These are phyloP conservation scores for Colletotrichum karsti DNA, from an alignment of 2,329 filamentous ascomycete genomes.

Conservation along the genomic window DNA sequence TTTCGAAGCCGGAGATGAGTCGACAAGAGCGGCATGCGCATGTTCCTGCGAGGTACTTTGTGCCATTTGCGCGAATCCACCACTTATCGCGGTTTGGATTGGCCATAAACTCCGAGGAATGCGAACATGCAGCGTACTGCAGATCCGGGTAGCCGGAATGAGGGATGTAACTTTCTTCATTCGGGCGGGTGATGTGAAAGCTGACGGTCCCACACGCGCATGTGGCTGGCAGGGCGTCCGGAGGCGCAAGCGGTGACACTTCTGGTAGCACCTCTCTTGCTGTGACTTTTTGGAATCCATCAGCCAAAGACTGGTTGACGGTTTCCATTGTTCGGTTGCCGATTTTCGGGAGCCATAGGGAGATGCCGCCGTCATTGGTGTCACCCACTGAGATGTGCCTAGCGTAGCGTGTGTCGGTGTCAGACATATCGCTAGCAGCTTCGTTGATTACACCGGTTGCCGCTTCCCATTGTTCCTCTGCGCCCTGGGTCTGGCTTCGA, in stretches of 20 bases:
- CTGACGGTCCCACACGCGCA: conserved; percentile 47
- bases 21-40: conserved; percentile 72
- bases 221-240: conserved; percentile 32
- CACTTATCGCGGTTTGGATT: conserved; percentile 63
- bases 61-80: conserved; percentile 61
- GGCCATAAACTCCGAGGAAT: conserved; percentile 26
- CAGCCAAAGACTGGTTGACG: background rate
- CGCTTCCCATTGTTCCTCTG: conserved; percentile 39
- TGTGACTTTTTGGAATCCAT: no score
- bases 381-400: conserved; percentile 36
- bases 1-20: conserved; percentile 66
- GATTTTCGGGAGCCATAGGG: conserved; percentile 35
- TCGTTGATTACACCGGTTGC: conserved; percentile 45
- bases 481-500: conserved; percentile 28
- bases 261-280: background rate
- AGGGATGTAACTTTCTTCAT: conserved; percentile 50
- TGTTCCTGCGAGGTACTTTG: conserved; percentile 65
- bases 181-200: conserved; percentile 66
- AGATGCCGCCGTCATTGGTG: conserved; percentile 47
- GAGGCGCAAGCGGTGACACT: background rate
- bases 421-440: background rate
- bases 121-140: background rate
- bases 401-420: background rate
- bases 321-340: background rate
- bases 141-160: conserved; percentile 60